Evolutionary conservation across 345 rosid genomes (phyloP).

Genomic region (Sonneratia alba): DNA sequence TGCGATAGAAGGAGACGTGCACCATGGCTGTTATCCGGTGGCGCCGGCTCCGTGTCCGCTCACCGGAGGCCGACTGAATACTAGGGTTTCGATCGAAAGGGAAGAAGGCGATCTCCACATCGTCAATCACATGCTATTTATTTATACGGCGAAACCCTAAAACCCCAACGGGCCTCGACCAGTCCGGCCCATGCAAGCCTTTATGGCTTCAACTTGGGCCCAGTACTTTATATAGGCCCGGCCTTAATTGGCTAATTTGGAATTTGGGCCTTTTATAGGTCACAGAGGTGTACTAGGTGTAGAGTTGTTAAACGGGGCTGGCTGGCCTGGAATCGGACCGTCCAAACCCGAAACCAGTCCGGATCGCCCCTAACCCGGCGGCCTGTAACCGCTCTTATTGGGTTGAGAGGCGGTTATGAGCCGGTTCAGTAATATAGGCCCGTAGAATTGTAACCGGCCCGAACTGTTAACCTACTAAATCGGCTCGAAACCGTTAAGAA

Average conservation of each 20-base stretch:
- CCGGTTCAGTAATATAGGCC: too few relatives aligned
- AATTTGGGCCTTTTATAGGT: background rate
- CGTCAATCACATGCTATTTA: background rate
- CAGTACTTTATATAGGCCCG: background rate
- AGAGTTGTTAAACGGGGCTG: too few relatives aligned
- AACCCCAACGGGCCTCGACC: background rate
- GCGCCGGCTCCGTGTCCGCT: conserved; percentile 9
- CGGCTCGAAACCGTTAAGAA: too few relatives aligned
- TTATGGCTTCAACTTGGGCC: background rate
- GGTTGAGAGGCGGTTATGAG: too few relatives aligned
- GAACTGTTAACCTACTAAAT: too few relatives aligned
- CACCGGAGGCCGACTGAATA: background rate
- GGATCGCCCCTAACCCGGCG: too few relatives aligned
- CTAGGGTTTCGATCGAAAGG: background rate
- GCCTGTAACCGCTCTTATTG: too few relatives aligned
- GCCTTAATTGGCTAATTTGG: background rate
- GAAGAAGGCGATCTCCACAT: background rate
- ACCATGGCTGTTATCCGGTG: conserved; percentile 23
- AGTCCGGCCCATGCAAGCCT: background rate
- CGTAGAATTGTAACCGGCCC: too few relatives aligned
- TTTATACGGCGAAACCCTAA: conserved; percentile 5
- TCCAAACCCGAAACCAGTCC: too few relatives aligned
- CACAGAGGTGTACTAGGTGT: background rate
- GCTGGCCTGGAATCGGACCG: too few relatives aligned
- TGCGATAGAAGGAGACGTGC: conserved; percentile 35